Base-by-base conservation (phyloP, 2,329 filamentous ascomycete species). In the Stemphylium vesicarium region DNA sequence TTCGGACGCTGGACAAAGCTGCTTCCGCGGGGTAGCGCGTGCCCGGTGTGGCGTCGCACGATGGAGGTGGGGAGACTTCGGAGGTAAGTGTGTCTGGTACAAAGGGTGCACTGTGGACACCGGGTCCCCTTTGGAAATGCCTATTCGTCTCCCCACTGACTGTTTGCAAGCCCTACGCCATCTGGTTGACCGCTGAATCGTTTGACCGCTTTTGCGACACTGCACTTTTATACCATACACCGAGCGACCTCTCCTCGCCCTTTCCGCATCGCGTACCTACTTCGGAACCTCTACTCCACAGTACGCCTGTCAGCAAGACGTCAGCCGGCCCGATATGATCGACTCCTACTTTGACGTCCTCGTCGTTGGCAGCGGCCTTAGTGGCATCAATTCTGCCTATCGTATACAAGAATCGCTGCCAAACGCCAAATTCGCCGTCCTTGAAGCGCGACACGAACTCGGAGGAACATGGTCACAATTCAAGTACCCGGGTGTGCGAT, bases 401-500 rank as follows among this genome's bases (percentile, higher is more conserved):
- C 85, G 87, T n/a, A 63, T 91, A 1, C 85, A 91, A 63, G 79
- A 79, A 1, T 73, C 81, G 22, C 75, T 87, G 1, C 86, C 88
- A 0, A 69, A 78, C 38, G 75, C 81, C 35, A 82, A 74, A 2
- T 92, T 89, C 68, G 80, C 83, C 11, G 84, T 94, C 22, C 80
- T 93, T 13, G 90, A 94, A 72, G 81, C 80, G 1, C 85, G 90
- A 31, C 78, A 82, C 44, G 77, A 80, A 22, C 79, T 93, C 5
- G 90, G 90, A 1, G 90, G 91, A 1, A 94, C 90, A 0, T 93
- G 90, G 90, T 86, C 89, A 65, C 77, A 92, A 2, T 94, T 92
- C 78, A 84, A 82, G 36, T 94, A 92, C 63, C 90, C 89, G 0
- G 88, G 90, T 7, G 88, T 91, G 59, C 78, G 79, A 12, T 81